These are phyloP conservation scores for Dillenia suffruticosa DNA, from an alignment of 164 flowering plant species.

Conservation along the genomic window DNA sequence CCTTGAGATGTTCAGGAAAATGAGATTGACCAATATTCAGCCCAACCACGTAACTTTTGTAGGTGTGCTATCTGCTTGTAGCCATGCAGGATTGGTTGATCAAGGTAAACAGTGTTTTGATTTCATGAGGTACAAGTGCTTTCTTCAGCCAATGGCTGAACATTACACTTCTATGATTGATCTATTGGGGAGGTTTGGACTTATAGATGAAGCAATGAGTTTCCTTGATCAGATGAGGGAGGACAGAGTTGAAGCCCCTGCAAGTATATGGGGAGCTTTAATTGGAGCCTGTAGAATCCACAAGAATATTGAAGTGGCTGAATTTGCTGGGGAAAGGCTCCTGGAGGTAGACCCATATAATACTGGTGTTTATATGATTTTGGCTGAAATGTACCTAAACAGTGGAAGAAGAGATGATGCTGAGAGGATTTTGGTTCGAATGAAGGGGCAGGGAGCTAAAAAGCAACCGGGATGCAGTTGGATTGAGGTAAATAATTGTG, in stretches of 20 bases:
- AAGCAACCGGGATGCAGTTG: slow-evolving; percentile 82
- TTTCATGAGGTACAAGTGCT: slow-evolving; percentile 46
- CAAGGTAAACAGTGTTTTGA: slow-evolving; percentile 42
- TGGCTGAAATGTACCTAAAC: slow-evolving; percentile 47
- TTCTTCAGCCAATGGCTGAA: slow-evolving; percentile 40
- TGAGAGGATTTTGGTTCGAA: slow-evolving; percentile 33
- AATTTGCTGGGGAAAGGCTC: slow-evolving; percentile 44
- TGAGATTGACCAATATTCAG: slow-evolving; percentile 35
- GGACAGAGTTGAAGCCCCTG: slow-evolving; percentile 36
- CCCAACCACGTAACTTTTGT: slow-evolving; percentile 60
- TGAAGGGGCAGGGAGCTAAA: slow-evolving; percentile 52
- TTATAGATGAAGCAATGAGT: slow-evolving; percentile 43
- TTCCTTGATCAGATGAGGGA: slow-evolving; percentile 38
- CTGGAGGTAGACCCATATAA: slow-evolving; percentile 51
- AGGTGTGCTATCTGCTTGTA: slow-evolving; percentile 56
- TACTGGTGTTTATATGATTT: slow-evolving; percentile 53
- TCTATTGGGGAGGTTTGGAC: slow-evolving; percentile 56
- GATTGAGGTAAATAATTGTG: slow-evolving; percentile 46
- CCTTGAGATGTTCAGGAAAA: slow-evolving; percentile 37
- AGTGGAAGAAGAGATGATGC: slow-evolving; percentile 45
- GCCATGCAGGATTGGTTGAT: slow-evolving; percentile 59
- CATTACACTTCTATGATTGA: slow-evolving; percentile 70
- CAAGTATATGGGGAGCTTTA: slow-evolving; percentile 67
- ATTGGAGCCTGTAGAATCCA: slow-evolving; percentile 67
- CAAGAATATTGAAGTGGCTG: slow-evolving; percentile 41